Evolutionary conservation across 441 rosid genomes (phyloP).

Genomic region (Macaranga tanarius): DNA sequence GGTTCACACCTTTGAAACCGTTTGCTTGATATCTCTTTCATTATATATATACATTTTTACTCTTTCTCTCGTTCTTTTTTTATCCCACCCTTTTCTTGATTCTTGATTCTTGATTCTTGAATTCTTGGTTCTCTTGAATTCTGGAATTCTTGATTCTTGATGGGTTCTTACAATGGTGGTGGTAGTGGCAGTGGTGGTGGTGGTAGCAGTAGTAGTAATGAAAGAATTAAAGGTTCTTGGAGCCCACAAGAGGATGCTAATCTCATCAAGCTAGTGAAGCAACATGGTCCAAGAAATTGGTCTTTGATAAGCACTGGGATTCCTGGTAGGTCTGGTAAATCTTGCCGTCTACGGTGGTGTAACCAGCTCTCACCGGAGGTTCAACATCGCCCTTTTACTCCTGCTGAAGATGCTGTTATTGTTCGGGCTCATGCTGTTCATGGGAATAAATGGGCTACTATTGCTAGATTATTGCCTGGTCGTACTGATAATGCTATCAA

Average conservation of each 20-base stretch:
- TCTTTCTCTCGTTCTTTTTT: not conserved
- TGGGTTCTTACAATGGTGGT: conserved; percentile 19
- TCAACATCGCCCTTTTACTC: conserved; percentile 62
- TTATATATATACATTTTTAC: not conserved
- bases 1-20: conserved; percentile 39
- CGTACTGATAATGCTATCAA: conserved; percentile 66
- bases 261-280: conserved; percentile 44
- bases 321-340: conserved; percentile 65
- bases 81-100: too few species aligned
- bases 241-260: conserved; percentile 57
- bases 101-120: too few species aligned
- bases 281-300: conserved; percentile 65
- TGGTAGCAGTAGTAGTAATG: not conserved
- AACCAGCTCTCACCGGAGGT: conserved; percentile 62
- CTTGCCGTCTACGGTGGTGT: conserved; percentile 67
- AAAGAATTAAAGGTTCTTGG: conserved; percentile 58
- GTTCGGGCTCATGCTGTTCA: conserved; percentile 49
- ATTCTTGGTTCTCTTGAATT: not conserved
- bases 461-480: conserved; percentile 55
- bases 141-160: not conserved
- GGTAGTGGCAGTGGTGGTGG: conserved; percentile 1
- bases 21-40: not conserved
- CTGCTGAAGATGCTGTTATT: conserved; percentile 48
- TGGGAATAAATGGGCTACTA: conserved; percentile 72
- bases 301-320: conserved; percentile 51